Base-by-base conservation (phyloP, 495 filamentous ascomycete species). In the Cercophora newfieldiana region DNA sequence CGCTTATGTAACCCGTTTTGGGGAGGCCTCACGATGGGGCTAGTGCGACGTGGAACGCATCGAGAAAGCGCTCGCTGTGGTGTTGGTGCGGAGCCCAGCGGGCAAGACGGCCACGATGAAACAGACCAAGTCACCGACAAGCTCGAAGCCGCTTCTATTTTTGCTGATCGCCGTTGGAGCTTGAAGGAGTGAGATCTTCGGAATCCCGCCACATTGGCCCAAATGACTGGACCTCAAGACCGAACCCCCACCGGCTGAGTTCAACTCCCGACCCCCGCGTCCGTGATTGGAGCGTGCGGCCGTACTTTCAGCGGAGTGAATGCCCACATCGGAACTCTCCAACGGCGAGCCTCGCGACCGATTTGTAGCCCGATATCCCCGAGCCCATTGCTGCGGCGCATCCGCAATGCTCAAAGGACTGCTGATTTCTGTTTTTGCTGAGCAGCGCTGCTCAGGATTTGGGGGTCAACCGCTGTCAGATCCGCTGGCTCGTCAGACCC, bases 21-120 rank as follows among this genome's bases (percentile, higher is more conserved):
- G 55, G 55, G 55, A 31, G 55, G 55, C 55, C 55, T 58, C 55
- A 28, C 55, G 55, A 18, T 37, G n/a, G 24, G 29, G 24, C 14
- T 37, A 28, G 26, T 58, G 29, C 26, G 26, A 58, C n/a, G n/a
- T 18, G 26, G 26, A 31, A 7, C 14, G 55, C 26, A 16, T 58
- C 19, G n/a, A 21, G 25, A 28, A 58, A 21, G 14, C 54, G 14
- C 7, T 33, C 14, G 6, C 29, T 58, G 25, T 33, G 3, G 22
- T 25, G 51, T 22, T 55, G 18, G 18, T 14, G 55, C 29, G 21
- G 22, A 21, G n/a, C 37, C 2, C 12, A 44, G 55, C 14, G 25
- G 25, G n/a, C n/a, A n/a, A n/a, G n/a, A 58, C 14, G 55, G 16
- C 29, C 25, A 58, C n/a, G 55, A 58, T 31, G 24, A 58, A 53